Evolutionary conservation across 116 monocot species (phyloP).

Genomic region (Trichopus zeylanicus): DNA sequence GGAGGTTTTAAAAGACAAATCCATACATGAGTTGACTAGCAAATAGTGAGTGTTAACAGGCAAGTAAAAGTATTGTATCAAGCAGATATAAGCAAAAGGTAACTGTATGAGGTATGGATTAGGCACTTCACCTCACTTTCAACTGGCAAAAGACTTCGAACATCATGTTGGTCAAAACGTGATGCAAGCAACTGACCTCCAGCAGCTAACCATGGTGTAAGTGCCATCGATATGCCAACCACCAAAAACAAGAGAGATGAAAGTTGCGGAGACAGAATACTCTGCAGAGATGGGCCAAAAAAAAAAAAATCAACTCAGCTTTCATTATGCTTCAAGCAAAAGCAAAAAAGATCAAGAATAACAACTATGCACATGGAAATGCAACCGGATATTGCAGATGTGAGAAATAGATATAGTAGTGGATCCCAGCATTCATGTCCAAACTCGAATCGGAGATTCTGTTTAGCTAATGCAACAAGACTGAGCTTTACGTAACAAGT

Average conservation of each 20-base stretch:
- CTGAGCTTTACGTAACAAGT: not conserved
- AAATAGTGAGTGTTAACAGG: not conserved
- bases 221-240: slow-evolving; percentile 96
- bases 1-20: not conserved
- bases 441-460: too few relatives aligned
- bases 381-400: too few relatives aligned
- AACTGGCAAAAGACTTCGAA: slow-evolving; percentile 83
- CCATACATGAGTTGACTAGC: not conserved
- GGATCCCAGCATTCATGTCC: too few relatives aligned
- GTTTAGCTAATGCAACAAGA: too few relatives aligned
- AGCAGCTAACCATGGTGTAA: slow-evolving; percentile 94
- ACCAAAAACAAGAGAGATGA: slow-evolving; percentile 93
- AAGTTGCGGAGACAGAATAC: slow-evolving; percentile 70
- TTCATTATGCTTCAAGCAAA: not conserved
- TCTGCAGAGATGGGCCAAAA: slow-evolving; percentile 33
- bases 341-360: not conserved
- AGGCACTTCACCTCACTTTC: slow-evolving; percentile 71
- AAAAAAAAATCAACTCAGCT: not conserved
- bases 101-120: not conserved
- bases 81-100: not conserved
- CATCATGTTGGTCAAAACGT: slow-evolving; percentile 93
- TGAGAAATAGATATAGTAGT: too few relatives aligned
- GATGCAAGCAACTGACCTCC: slow-evolving; percentile 91
- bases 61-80: not conserved
- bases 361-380: too few relatives aligned